Conservation (phyloP, 176 grass and related monocot genomes). For the Puccinellia tenuiflora region DNA sequence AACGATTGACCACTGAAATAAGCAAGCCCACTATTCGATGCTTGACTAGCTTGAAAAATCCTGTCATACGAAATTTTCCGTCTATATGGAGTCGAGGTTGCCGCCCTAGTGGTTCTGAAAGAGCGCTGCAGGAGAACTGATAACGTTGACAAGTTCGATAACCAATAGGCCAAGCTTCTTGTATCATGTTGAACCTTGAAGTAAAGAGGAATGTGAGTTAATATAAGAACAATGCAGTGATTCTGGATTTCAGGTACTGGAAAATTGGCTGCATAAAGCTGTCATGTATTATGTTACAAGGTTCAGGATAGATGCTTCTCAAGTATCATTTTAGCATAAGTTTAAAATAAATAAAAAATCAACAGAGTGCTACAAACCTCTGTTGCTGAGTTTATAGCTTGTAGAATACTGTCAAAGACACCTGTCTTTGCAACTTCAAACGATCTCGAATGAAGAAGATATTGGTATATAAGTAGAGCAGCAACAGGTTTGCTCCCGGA, state of each 20-base stretch:
- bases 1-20: slow-evolving; percentile 44
- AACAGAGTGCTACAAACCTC: slow-evolving; percentile 44
- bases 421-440: slow-evolving; percentile 65
- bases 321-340: neutral
- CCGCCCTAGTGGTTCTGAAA: slow-evolving; percentile 49
- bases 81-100: slow-evolving; percentile 44
- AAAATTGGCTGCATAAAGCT: slow-evolving; percentile 32
- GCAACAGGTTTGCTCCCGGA: slow-evolving; percentile 36
- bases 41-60: slow-evolving; percentile 53
- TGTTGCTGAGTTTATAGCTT: slow-evolving; percentile 49
- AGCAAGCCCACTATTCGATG: slow-evolving; percentile 50
- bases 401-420: slow-evolving; percentile 64
- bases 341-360: slow-evolving; percentile 1
- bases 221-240: slow-evolving; percentile 26
- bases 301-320: slow-evolving; percentile 5
- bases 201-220: slow-evolving; percentile 39
- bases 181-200: slow-evolving; percentile 66
- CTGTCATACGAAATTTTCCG: slow-evolving; percentile 52
- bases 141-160: slow-evolving; percentile 63
- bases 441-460: slow-evolving; percentile 60
- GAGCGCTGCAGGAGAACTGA: slow-evolving; percentile 55
- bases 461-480: slow-evolving; percentile 62
- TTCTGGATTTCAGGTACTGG: slow-evolving; percentile 17
- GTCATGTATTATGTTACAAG: slow-evolving; percentile 16
- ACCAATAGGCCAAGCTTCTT: slow-evolving; percentile 61